These are phyloP conservation scores for Porodaedalea pini DNA, from an alignment of 1,284 basidiomycete genomes.

Conservation along the genomic window DNA sequence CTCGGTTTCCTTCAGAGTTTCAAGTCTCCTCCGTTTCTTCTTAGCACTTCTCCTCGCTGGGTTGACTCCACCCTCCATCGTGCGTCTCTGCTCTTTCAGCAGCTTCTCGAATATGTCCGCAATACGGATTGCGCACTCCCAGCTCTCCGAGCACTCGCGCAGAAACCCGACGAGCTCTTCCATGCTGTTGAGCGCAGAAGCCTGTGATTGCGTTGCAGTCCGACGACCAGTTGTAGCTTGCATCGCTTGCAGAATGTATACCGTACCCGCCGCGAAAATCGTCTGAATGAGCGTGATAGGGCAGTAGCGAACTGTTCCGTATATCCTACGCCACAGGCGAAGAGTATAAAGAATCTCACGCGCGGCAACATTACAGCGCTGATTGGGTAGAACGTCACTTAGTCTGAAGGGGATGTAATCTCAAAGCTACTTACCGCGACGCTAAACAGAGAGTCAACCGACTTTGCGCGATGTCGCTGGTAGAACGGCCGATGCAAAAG, in stretches of 20 bases:
- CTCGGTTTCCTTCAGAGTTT: neutral
- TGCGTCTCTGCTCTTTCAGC: constrained; percentile 10
- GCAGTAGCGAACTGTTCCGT: constrained; percentile 52
- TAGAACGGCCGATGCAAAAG: constrained; percentile 67
- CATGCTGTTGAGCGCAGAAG: constrained; percentile 21
- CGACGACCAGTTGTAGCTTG: constrained; percentile 15
- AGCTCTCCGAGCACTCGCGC: constrained; percentile 25
- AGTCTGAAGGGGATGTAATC: neutral
- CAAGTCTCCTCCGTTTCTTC: constrained; percentile 3
- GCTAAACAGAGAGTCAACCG: constrained; percentile 46
- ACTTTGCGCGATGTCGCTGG: constrained; percentile 39
- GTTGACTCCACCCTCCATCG: neutral
- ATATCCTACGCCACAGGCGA: constrained; percentile 52
- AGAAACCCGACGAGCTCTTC: constrained; percentile 24
- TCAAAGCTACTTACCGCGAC: constrained; percentile 40
- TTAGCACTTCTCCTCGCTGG: neutral
- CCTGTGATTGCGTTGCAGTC: constrained; percentile 8
- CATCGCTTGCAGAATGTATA: constrained; percentile 48
- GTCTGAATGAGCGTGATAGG: constrained; percentile 63
- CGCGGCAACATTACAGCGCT: constrained; percentile 65
- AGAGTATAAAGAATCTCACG: constrained; percentile 60
- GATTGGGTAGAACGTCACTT: neutral
- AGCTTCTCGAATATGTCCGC: constrained; percentile 34
- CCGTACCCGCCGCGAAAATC: constrained; percentile 63
- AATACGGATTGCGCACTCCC: constrained; percentile 24